Conservation (phyloP, 2,329 filamentous ascomycete species). For the Penicillium sp. region DNA sequence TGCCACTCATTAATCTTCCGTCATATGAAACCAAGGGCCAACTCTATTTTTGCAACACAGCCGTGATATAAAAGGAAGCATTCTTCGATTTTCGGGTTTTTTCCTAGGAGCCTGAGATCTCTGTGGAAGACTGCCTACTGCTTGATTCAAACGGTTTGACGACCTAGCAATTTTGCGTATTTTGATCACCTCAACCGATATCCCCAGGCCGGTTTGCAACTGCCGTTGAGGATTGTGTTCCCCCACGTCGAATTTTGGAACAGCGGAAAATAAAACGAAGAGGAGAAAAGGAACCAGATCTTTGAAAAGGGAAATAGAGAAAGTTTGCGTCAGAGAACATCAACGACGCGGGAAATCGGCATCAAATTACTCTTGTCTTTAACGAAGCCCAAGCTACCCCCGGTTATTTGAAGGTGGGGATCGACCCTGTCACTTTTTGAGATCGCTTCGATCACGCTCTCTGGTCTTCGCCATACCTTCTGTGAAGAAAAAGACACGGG, state of each 20-base stretch:
- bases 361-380: background rate
- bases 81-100: constrained; percentile 12
- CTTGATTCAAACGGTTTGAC: background rate
- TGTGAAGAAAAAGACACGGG: background rate
- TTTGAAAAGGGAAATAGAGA: background rate
- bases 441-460: background rate
- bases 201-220: constrained; percentile 29
- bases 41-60: background rate
- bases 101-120: too few relatives aligned
- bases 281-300: background rate
- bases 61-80: background rate
- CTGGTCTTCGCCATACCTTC: background rate
- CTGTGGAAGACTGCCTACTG: constrained; percentile 15
- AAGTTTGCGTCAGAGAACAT: background rate
- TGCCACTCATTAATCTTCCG: background rate
- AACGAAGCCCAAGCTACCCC: background rate
- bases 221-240: constrained; percentile 25
- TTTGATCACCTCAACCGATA: constrained; percentile 18
- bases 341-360: background rate
- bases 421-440: background rate
- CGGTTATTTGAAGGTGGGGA: background rate
- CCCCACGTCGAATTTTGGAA: constrained; percentile 14
- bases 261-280: constrained; percentile 9
- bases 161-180: constrained; percentile 7
- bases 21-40: background rate